Evolutionary conservation across 371 early-diverging fungal species (phyloP).

Genomic region (Capniomyces stellatus): DNA sequence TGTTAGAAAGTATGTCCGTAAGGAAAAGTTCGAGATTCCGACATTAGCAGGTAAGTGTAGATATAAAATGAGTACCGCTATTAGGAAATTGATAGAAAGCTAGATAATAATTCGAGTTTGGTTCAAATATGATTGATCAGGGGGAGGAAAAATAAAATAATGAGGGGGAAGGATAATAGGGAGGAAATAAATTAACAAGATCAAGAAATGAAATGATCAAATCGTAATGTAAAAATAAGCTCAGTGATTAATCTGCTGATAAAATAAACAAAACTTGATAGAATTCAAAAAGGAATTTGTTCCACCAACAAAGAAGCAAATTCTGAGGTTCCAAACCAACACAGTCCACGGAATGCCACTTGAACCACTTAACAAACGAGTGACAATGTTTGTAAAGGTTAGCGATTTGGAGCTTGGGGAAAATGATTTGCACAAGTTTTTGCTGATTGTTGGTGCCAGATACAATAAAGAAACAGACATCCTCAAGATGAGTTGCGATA

Average conservation of each 20-base stretch:
- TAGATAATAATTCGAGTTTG: no score
- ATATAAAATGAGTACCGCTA: no score
- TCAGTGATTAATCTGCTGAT: no score
- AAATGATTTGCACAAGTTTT: conserved; percentile 19
- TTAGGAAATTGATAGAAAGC: no score
- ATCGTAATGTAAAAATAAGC: no score
- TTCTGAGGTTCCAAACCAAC: conserved; percentile 15
- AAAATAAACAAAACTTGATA: no score
- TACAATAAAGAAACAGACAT: conserved; percentile 22
- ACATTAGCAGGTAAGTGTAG: conserved; percentile 9
- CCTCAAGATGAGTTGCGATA: conserved; percentile 18
- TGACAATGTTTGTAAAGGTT: conserved; percentile 13
- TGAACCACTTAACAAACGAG: conserved; percentile 2
- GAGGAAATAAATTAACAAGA: no score
- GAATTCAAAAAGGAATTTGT: conserved; percentile 17
- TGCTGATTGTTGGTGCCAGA: conserved; percentile 19
- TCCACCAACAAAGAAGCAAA: conserved; percentile 9
- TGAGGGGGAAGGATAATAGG: no score
- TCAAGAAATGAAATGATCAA: no score
- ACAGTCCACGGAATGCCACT: background rate
- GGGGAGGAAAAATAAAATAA: no score
- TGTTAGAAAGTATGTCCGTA: conserved; percentile 22
- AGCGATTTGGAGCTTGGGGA: conserved; percentile 12
- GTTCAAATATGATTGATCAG: no score
- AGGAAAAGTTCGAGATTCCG: conserved; percentile 21